Percentiles rank a stretch among this genome's conserved stretches.
Evolutionary conservation across 2,329 filamentous ascomycete species (phyloP).

Genomic region (Pseudogymnoascus sp.): DNA sequence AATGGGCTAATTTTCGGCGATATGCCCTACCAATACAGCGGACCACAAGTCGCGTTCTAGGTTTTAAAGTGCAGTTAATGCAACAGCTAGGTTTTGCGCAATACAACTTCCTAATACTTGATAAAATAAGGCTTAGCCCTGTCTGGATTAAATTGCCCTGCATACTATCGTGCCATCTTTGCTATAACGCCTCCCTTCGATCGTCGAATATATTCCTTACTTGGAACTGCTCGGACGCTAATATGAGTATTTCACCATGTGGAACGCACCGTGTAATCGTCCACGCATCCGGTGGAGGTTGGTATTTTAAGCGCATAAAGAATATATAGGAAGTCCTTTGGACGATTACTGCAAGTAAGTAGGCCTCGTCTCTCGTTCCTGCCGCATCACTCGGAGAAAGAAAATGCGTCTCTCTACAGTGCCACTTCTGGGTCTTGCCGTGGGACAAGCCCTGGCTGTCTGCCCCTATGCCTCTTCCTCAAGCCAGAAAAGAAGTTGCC

Average conservation of each 20-base stretch:
- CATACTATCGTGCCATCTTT: neutral
- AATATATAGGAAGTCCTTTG: neutral
- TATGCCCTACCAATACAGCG: neutral
- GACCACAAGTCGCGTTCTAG: neutral
- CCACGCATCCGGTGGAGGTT: neutral
- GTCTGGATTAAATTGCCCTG: neutral
- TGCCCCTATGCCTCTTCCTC: neutral
- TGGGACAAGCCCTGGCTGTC: neutral
- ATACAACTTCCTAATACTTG: neutral
- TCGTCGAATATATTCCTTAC: neutral
- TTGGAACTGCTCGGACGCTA: neutral
- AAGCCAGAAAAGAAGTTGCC: neutral
- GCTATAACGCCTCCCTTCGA: neutral
- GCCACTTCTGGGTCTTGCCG: neutral
- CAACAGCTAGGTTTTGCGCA: neutral
- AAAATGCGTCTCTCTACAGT: conserved; percentile 8
- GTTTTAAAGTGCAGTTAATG: neutral
- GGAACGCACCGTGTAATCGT: neutral
- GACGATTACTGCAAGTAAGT: neutral
- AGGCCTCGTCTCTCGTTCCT: neutral
- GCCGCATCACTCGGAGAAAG: neutral
- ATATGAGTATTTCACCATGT: neutral
- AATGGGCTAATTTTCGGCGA: neutral
- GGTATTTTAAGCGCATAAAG: neutral
- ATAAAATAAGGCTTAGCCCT: neutral